Percentiles rank a stretch among this genome's conserved stretches.
These are phyloP conservation scores for Macrolepiota dolichaula DNA, from an alignment of 768 basidiomycete species.

Conservation along the genomic window DNA sequence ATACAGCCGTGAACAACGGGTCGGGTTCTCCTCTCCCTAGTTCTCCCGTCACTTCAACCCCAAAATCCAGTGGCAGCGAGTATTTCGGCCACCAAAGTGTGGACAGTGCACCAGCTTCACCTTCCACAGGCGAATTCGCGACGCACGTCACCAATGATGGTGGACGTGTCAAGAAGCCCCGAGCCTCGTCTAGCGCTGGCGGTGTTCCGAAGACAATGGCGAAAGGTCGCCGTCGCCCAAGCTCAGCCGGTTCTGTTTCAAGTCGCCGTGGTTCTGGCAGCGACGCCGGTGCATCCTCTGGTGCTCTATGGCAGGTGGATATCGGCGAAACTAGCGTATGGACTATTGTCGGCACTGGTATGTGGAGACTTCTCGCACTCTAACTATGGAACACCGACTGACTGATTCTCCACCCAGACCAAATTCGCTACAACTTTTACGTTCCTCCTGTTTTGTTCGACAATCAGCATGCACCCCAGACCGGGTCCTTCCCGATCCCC, in stretches of 20 bases:
- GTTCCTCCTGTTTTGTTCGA: constrained; percentile 84
- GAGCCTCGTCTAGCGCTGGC: constrained; percentile 71
- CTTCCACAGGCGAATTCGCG: constrained; percentile 64
- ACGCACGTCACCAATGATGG: constrained; percentile 64
- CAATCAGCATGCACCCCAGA: constrained; percentile 69
- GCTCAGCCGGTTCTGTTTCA: constrained; percentile 70
- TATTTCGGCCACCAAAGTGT: constrained; percentile 57
- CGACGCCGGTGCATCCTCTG: constrained; percentile 69
- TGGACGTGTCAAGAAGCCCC: constrained; percentile 82
- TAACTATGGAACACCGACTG: constrained; percentile 14
- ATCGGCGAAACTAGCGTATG: constrained; percentile 93
- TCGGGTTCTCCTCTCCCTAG: constrained; percentile 61
- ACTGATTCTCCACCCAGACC: constrained; percentile 46
- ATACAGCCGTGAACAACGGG: constrained; percentile 36
- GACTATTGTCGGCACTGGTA: constrained; percentile 92
- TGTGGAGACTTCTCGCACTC: constrained; percentile 18
- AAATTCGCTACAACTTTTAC: constrained; percentile 92
- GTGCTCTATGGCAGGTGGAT: constrained; percentile 84
- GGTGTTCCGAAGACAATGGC: constrained; percentile 49
- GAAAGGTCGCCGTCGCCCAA: constrained; percentile 68
- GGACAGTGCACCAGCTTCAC: constrained; percentile 69
- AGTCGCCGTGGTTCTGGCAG: constrained; percentile 67
- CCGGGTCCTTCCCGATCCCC: constrained; percentile 73
- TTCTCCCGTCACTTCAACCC: constrained; percentile 68
- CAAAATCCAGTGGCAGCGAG: constrained; percentile 51